Base-by-base conservation (phyloP, 2,329 filamentous ascomycete species). In the Exophiala mesophila region DNA sequence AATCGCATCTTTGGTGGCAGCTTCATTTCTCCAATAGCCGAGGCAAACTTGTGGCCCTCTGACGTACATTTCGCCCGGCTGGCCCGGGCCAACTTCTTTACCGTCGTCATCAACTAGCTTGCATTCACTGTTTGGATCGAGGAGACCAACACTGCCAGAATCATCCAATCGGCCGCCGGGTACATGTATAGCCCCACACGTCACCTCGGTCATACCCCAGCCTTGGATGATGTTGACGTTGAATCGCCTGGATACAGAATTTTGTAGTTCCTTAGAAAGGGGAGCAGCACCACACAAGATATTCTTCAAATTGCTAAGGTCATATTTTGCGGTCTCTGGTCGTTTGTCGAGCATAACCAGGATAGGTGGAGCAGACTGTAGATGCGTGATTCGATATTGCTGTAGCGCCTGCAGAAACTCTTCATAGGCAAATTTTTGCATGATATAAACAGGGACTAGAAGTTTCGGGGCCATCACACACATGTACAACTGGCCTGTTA, bases 161-260 rank as follows among this genome's bases (percentile, higher is more conserved):
- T 64, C 57, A 40, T 66, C 64, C 39, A 62, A 2, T 59, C 61
- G 1, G 69, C 61, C 65, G 4, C 62, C 59, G 0, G 67, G 66
- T 5, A 73, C 62, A 32, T 66, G 67, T 12, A 70, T 60, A 1
- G 64, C 70, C 0, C 63, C 63, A 5, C 61, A 64, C 38, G 41
- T 47, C 63, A 65, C 62, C 58, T 81, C 78, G 0, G 78, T 80
- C 77, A 81, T 80, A 3, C 78, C 78, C 71, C 75, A 80, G 1
- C 73, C 77, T 52, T 78, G 76, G 57, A 61, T 62, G 19, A 73
- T 62, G 30, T 63, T 60, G 16, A 69, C 48, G 3, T 58, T 52
- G 40, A 70, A 67, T 2, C 62, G 55, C 16, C 59, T 59, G 47
- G 74, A 68, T 16, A 76, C 69, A 38, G 73, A 69, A 39, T 64